Base-by-base conservation (phyloP, 2,329 filamentous ascomycete species). In the Hawksworthiomyces lignivorus region DNA sequence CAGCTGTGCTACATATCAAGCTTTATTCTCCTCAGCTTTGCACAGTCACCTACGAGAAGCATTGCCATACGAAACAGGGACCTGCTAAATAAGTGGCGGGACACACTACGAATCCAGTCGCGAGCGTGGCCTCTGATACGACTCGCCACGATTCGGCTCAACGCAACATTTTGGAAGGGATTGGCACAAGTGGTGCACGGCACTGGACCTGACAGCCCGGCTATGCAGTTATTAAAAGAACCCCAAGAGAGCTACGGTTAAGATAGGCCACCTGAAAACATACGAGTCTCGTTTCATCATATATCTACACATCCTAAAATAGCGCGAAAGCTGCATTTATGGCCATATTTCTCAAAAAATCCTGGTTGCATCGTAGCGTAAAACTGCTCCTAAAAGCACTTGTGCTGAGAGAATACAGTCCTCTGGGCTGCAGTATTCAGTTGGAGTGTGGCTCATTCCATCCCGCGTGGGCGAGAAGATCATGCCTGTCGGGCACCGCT, bases 361-460 rank as follows among this genome's bases (percentile, higher is more conserved):
- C 24, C 34, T 4, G 3, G 10, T 24, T 19, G 43, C 41, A 29
- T 56, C 54, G 33, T 45, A 56, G 7, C 52, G 38, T 26, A 55
- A 17, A 2, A 51, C 52, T 5, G 52, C 51, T 2, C 56, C 54
- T 10, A 60, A 45, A 18, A 61, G 46, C 8, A 53, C 46, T 26
- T 59, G 57, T 2, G 58, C 48, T 11, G 57, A 56, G 11, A 53
- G 42, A 4, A 53, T 48, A 29, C 56, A 67, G 36, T 64, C 57
- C 35, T 62, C 56, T 0, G 58, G 54, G n/a, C 51, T 58, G 19
- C 56, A 61, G 36, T 56, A 63, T 37, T 52, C 56, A 7, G 58
- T 55, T 0, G 62, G 62, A 14, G 59, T 56, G 36, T 65, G 62
- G 45, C 62, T 64, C 5, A 64, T 51, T 5, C 62, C 62, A 17